Evolutionary conservation across 495 filamentous ascomycete genomes (phyloP).

Genomic region (Cercophora sp.): DNA sequence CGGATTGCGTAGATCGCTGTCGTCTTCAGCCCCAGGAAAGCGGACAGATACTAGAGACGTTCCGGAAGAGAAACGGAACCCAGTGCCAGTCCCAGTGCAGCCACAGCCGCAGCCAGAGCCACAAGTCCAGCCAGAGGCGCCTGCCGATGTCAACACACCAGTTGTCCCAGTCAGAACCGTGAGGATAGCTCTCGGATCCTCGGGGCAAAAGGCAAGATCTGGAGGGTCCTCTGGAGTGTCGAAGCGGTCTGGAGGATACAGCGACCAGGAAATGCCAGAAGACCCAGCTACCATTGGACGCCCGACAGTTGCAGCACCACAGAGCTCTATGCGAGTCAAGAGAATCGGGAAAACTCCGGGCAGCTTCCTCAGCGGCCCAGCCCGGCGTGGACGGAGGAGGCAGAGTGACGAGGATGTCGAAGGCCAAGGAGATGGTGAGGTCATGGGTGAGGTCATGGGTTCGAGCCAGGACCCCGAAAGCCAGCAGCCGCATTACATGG

Average conservation of each 20-base stretch:
- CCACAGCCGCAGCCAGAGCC: constrained; percentile 27
- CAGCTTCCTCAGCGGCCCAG: constrained; percentile 69
- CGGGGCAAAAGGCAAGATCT: constrained; percentile 35
- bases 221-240: constrained; percentile 40
- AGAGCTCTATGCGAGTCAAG: constrained; percentile 70
- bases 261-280: constrained; percentile 37
- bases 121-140: constrained; percentile 2
- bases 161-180: constrained; percentile 60
- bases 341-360: constrained; percentile 67
- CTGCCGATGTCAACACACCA: constrained; percentile 61
- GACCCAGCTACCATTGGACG: constrained; percentile 40
- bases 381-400: constrained; percentile 64
- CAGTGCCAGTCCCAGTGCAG: constrained; percentile 8
- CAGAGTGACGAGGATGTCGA: constrained; percentile 69
- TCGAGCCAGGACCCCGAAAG: constrained; percentile 35
- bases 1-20: constrained; percentile 33
- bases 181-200: constrained; percentile 51
- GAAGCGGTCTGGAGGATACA: constrained; percentile 26
- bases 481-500: constrained; percentile 34
- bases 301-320: constrained; percentile 52
- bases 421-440: constrained; percentile 33
- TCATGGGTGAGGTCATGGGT: constrained; percentile 25
- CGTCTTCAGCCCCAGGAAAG: constrained; percentile 34
- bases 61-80: constrained; percentile 25
- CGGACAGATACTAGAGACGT: constrained; percentile 35